Base-by-base conservation (phyloP, 331 rosid species). In the Pyracantha coccinea region DNA sequence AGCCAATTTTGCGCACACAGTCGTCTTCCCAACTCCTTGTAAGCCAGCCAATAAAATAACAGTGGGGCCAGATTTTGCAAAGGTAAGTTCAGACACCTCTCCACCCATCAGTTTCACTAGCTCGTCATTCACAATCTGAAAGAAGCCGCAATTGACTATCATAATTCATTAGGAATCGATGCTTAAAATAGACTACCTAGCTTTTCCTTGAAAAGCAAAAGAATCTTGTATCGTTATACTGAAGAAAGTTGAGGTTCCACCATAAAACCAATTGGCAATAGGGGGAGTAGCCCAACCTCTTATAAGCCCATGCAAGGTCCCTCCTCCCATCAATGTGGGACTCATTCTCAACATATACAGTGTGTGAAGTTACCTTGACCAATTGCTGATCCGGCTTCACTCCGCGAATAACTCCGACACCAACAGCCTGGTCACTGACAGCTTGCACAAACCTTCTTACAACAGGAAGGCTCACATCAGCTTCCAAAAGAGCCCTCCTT, bases 381-480 rank as follows among this genome's bases (percentile, higher is more conserved):
- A 95, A 77, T 75, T 95, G 99, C 80, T 95, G 99, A 85, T 95
- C 97, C 0, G 97, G 97, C 82, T 41, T 90, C 76, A 95, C 97
- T 20, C 99, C 97, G 57, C 96, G 89, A 83, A 85, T 86, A 72
- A 95, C 71, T 29, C 93, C 99, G 38, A 90, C 90, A 71, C 97
- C 99, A 52, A 92, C 97, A 80, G 96, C 99, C 85, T 92, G 92
- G 66, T 94, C 99, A 52, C 83, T 90, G 31, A 94, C 97, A n/a
- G 86, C 83, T 87, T 95, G 97, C 81, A 95, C 97, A 90, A 95
- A 95, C 81, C 97, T 89, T 83, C 97, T 86, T 1, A 95, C 99
- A 79, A 95, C 97, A 86, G 99, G 96, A 89, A 95, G 99, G 79
- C 99, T 95, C 54, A 94, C 99, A 90, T 94, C 99, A 28, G 99